These are phyloP conservation scores for Aquilaria sinensis DNA, from an alignment of 345 rosid species.

Conservation along the genomic window DNA sequence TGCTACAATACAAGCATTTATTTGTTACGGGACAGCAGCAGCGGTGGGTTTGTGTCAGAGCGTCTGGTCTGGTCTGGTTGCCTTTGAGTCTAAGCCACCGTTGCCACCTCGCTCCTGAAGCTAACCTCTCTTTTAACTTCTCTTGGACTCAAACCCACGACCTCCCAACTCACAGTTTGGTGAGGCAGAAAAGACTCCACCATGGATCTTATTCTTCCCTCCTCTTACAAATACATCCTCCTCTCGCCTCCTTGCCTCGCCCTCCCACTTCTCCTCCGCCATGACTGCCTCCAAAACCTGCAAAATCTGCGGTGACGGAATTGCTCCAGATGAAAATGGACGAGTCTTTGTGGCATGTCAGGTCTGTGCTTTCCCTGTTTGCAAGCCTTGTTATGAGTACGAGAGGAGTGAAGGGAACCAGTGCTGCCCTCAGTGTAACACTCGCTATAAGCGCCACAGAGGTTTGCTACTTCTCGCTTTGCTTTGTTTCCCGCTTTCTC, in stretches of 20 bases:
- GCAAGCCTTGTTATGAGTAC: constrained; percentile 84
- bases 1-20: not conserved
- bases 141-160: constrained; percentile 62
- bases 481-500: not conserved
- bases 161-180: constrained; percentile 87
- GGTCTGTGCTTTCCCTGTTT: constrained; percentile 79
- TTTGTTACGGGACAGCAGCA: constrained; percentile 8
- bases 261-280: constrained; percentile 15
- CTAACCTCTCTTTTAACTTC: constrained; percentile 27
- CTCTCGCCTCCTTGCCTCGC: constrained; percentile 11
- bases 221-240: constrained; percentile 9
- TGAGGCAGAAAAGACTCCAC: constrained; percentile 6
- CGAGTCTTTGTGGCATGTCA: constrained; percentile 64
- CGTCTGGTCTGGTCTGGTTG: not conserved
- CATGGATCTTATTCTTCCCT: not conserved
- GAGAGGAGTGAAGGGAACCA: constrained; percentile 88
- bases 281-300: constrained; percentile 18
- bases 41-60: constrained; percentile 7
- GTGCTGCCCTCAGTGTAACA: constrained; percentile 87
- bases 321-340: constrained; percentile 54
- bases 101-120: constrained; percentile 7
- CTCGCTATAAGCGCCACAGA: constrained; percentile 84
- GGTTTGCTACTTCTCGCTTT: constrained; percentile 23
- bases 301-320: constrained; percentile 75
- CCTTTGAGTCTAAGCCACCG: constrained; percentile 31